A percentile compares a stretch with the other conserved stretches of the same genome.
Conservation (phyloP, 495 filamentous ascomycete species). For the Podospora fimiseda region DNA sequence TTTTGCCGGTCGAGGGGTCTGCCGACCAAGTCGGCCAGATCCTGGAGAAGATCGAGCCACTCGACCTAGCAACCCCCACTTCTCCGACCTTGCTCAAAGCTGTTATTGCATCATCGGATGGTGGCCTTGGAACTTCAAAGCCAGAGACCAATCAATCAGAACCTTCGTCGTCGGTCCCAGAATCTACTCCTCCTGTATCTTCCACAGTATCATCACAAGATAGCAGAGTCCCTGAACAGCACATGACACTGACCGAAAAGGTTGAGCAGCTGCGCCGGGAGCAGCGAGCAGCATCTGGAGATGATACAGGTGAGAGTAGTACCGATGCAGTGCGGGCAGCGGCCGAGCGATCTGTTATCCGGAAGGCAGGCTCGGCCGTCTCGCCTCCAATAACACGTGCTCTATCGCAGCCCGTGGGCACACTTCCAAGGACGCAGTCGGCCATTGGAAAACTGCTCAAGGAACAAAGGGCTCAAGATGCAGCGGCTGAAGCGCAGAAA, state of each 20-base stretch:
- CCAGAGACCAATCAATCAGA: slow-evolving; percentile 7
- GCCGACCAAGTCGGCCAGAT: slow-evolving; percentile 16
- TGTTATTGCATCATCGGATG: slow-evolving; percentile 10
- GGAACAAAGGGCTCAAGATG: slow-evolving; percentile 31
- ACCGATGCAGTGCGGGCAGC: slow-evolving; percentile 11
- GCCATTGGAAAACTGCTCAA: slow-evolving; percentile 26
- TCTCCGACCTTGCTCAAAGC: slow-evolving; percentile 18
- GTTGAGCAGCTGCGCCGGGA: slow-evolving; percentile 44
- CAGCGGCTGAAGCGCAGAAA: slow-evolving; percentile 24
- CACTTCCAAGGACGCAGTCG: slow-evolving; percentile 29
- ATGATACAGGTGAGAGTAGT: slow-evolving; percentile 14
- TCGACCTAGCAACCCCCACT: slow-evolving; percentile 62
- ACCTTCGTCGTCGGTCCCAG: slow-evolving; percentile 2
- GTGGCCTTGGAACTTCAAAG: slow-evolving; percentile 2
- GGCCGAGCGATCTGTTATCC: slow-evolving; percentile 37
- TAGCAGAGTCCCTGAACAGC: background rate
- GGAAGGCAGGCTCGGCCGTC: slow-evolving; percentile 37
- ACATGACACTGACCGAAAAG: slow-evolving; percentile 41
- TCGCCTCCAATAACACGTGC: slow-evolving; percentile 65
- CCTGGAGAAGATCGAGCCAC: slow-evolving; percentile 55
- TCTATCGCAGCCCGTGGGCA: slow-evolving; percentile 57
- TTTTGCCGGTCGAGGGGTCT: slow-evolving; percentile 13
- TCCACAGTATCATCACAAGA: background rate
- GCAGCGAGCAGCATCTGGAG: slow-evolving; percentile 29
- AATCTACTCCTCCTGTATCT: background rate